phyloP scores from a whole-genome alignment of 768 basidiomycete species.

The Collybia sp. region DNA sequence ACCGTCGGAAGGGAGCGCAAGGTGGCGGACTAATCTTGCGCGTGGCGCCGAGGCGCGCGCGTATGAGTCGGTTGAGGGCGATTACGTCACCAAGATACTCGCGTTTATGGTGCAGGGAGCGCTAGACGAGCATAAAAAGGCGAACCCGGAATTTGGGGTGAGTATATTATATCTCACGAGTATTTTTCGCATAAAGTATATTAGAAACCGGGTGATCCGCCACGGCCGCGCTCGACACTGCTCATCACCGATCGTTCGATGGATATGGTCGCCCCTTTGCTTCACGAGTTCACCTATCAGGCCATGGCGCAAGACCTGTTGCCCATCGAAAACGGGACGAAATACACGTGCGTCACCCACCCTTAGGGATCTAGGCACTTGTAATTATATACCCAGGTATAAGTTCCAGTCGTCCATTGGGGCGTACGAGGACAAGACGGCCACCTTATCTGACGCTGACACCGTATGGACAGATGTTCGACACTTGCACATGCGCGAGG shows the following conservation, averaged over 20 bases:
- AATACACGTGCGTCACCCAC: constrained; percentile 67
- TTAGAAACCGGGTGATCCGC: constrained; percentile 50
- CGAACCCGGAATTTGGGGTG: constrained; percentile 86
- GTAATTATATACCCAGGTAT: no score
- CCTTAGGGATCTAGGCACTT: no score
- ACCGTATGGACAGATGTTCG: constrained; percentile 89
- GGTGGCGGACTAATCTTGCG: constrained; percentile 82
- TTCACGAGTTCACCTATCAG: constrained; percentile 99
- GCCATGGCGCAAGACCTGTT: constrained; percentile 97
- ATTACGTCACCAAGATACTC: constrained; percentile 76
- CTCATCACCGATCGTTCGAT: constrained; percentile 96
- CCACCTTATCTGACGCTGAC: constrained; percentile 82
- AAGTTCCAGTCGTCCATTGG: constrained; percentile 90
- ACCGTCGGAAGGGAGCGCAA: constrained; percentile 54
- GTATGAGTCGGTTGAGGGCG: constrained; percentile 65
- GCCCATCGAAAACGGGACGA: constrained; percentile 79
- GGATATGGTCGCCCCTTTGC: constrained; percentile 85
- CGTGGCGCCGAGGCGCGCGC: constrained; percentile 66
- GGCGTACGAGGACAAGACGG: constrained; percentile 82
- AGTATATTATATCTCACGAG: constrained; percentile 21
- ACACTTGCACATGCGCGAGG: constrained; percentile 98
- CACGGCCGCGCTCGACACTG: constrained; percentile 72
- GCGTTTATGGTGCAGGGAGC: constrained; percentile 82
- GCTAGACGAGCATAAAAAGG: constrained; percentile 83
- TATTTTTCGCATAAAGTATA: constrained; percentile 4